Evolutionary conservation across 2,329 filamentous ascomycete species (phyloP).

Genomic region (Epicoccum nigrum): DNA sequence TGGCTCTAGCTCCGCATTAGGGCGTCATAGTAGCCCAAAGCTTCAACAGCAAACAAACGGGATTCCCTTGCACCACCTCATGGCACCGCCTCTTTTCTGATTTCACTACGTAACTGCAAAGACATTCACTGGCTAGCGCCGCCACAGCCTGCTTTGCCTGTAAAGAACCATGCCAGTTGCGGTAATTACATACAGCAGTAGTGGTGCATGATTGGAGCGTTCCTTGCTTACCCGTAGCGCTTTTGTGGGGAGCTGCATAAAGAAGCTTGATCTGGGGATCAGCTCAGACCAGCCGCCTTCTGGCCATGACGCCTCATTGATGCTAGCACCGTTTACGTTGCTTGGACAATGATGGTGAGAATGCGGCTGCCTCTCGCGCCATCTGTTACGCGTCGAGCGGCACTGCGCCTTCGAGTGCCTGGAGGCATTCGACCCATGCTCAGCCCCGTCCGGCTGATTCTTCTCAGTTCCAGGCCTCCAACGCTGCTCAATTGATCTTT

Average conservation of each 20-base stretch:
- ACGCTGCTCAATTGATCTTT: slow-evolving; percentile 2
- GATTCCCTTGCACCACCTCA: slow-evolving; percentile 21
- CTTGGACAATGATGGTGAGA: slow-evolving; percentile 21
- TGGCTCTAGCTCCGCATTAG: slow-evolving; percentile 18
- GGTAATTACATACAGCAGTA: slow-evolving; percentile 17
- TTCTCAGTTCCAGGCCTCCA: slow-evolving; percentile 12
- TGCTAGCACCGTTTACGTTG: slow-evolving; percentile 24
- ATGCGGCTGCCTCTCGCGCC: slow-evolving; percentile 15
- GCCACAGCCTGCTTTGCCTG: slow-evolving; percentile 26
- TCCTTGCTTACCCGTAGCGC: slow-evolving; percentile 24
- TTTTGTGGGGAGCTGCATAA: slow-evolving; percentile 14
- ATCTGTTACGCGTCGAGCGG: slow-evolving; percentile 25
- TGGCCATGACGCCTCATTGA: slow-evolving; percentile 28
- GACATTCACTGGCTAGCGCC: slow-evolving; percentile 27
- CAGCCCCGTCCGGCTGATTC: slow-evolving; percentile 8
- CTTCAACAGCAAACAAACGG: slow-evolving; percentile 34
- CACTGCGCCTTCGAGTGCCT: slow-evolving; percentile 8
- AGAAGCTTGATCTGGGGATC: slow-evolving; percentile 29
- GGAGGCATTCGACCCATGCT: slow-evolving; percentile 21
- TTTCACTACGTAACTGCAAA: slow-evolving; percentile 29
- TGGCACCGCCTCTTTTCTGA: slow-evolving; percentile 33
- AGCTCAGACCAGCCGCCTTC: slow-evolving; percentile 13
- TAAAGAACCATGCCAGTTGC: slow-evolving; percentile 20
- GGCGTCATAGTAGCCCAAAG: slow-evolving; percentile 23
- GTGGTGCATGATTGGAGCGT: slow-evolving; percentile 21